Base-by-base conservation (phyloP, 129 eudicot species). In the Ambrosia trifida region DNA sequence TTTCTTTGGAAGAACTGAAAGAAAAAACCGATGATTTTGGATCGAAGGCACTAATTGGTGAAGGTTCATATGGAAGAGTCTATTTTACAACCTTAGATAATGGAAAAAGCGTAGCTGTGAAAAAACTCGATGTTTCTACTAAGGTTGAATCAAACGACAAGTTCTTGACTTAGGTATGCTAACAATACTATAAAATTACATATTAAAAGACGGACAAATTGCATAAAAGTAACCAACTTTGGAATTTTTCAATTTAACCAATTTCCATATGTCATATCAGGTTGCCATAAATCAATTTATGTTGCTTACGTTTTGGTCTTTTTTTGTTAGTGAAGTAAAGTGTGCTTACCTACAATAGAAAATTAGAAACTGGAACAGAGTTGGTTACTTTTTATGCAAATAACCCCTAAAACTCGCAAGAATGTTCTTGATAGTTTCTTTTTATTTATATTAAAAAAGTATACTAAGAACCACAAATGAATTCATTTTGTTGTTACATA, bases 1-100 rank as follows among this genome's bases (percentile, higher is more conserved):
- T 79, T 53, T n/a, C 82, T 28, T 72, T 79, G 59, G 82, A 72
- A 35, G 84, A 76, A 46, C 75, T 83, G 61, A 67, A 76, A 60
- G 87, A 75, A 47, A 83, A 83, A 83, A 83, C 84, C 8, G 82
- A 60, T 41, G 76, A 79, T 72, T 83, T 83, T 62, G 84, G 84
- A 47, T 76, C 84, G 1, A 62, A 62, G 64, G 78, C 86, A n/a
- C 66, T 83, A 19, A 83, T 78, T 30, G 86, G 83, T 51, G 83
- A 83, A 79, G 87, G 87, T 51, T 83, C 84, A 28, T 83, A 80
- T 28, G 84, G 87, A 60, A 67, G 82, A 52, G 84, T 79, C 40
- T 76, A 83, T 79, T 83, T 71, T 53, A 84, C 87, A 45, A 72
- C 76, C 12, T 79, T 79, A 63, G 64, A 68, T 51, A 72, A 52